Evolutionary conservation across 306 rosid genomes (phyloP), one percentile per base, ranked within the genome.

Genomic region (Betula pendula): DNA sequence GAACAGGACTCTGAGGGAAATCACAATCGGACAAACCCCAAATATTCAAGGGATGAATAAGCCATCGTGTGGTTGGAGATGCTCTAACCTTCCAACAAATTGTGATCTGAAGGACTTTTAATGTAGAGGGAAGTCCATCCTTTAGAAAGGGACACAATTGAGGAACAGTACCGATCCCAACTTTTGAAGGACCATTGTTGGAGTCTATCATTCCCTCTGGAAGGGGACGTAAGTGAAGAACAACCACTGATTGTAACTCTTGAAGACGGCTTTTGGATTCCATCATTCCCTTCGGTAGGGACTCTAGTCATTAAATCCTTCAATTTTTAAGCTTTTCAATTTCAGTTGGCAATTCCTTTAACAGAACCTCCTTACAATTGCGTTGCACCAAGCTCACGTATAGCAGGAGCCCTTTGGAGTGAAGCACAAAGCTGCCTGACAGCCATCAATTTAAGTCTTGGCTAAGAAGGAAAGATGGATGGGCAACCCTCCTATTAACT

Each of bases 21-120:
- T 0, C 33, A 29, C 33, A 29, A 0, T 0, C 33, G n/a, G n/a
- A n/a, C n/a, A n/a, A 29, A 29, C 1, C 33, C 0, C 1, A 29
- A 29, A 1, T 29, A 1, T 29, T 29, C 33, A 29, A 29, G 33
- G 33, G 33, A 29, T 29, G 33, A 29, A 29, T 29, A 29, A 2
- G 1, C 33, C 33, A 29, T 0, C n/a, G 33, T 29, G 33, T 0
- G 33, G 1, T 29, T 1, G 2, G 33, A 29, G n/a, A n/a, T n/a
- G 33, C 33, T 29, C 1, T 29, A n/a, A 29, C 6, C 48, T 44
- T 44, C 48, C 0, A 6, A 44, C 51, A 35, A 2, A 33, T 1
- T n/a, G n/a, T n/a, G n/a, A n/a, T n/a, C n/a, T n/a, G n/a, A n/a
- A n/a, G n/a, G n/a, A n/a, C n/a, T n/a, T n/a, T n/a, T n/a, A n/a